Conservation (phyloP, 2,329 filamentous ascomycete genomes). For the Ambrosiella xylebori region DNA sequence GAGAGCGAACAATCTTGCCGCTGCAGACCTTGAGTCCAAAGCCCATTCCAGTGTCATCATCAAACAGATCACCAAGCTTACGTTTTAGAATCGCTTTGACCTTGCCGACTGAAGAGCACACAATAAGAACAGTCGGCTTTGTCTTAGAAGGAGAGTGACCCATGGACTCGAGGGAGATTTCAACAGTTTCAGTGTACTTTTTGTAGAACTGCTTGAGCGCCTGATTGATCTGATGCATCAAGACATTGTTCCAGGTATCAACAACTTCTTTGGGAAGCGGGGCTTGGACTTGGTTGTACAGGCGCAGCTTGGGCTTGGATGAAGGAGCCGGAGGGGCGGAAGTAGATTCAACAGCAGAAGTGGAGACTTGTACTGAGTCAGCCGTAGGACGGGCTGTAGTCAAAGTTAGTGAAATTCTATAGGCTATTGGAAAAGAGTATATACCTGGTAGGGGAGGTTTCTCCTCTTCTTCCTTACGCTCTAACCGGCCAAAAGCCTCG, state of each 20-base stretch:
- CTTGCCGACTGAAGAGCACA: slow-evolving; percentile 58
- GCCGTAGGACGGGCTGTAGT: slow-evolving; percentile 4
- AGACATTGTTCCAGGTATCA: slow-evolving; percentile 51
- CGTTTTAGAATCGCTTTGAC: slow-evolving; percentile 55
- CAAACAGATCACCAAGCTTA: slow-evolving; percentile 47
- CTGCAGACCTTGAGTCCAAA: slow-evolving; percentile 56
- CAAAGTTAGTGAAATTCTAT: background rate
- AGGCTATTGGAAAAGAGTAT: background rate
- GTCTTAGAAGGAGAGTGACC: slow-evolving; percentile 50
- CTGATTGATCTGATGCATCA: slow-evolving; percentile 58
- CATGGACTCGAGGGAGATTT: slow-evolving; percentile 60
- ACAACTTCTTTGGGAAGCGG: slow-evolving; percentile 41
- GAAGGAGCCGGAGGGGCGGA: background rate
- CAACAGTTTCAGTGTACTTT: slow-evolving; percentile 58
- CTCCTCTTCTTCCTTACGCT: background rate
- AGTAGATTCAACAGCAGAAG: background rate
- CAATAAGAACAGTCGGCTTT: slow-evolving; percentile 56
- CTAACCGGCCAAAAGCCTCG: slow-evolving; percentile 8
- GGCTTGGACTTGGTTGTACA: slow-evolving; percentile 45
- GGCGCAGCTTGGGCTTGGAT: slow-evolving; percentile 28
- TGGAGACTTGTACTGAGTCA: background rate
- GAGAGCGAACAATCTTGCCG: slow-evolving; percentile 48
- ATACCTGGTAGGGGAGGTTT: slow-evolving; percentile 7
- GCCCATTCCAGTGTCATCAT: slow-evolving; percentile 31
- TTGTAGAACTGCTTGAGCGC: slow-evolving; percentile 54